Evolutionary conservation across 306 rosid species (phyloP).

Genomic region (Albizia julibrissin): DNA sequence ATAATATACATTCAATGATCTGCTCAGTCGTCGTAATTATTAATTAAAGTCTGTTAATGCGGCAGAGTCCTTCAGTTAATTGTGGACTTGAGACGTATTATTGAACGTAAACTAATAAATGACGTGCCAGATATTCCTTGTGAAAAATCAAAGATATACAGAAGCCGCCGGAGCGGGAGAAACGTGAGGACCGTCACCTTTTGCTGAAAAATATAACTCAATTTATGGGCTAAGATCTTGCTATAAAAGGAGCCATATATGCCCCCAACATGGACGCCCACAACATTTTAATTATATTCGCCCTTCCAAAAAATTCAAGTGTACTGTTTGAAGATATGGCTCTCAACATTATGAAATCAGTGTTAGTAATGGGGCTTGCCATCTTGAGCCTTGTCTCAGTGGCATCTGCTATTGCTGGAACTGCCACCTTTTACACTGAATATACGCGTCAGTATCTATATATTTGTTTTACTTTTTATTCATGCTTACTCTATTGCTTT

Average conservation of each 20-base stretch:
- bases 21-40: too few relatives aligned
- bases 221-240: too few relatives aligned
- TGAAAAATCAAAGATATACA: neutral
- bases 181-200: slow-evolving; percentile 11
- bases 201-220: neutral
- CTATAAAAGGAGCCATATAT: neutral
- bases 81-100: neutral
- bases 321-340: slow-evolving; percentile 1
- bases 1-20: too few relatives aligned
- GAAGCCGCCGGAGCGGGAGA: neutral
- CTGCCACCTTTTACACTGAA: slow-evolving; percentile 32
- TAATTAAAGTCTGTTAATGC: too few relatives aligned
- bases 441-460: slow-evolving; percentile 29
- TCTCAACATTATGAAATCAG: neutral
- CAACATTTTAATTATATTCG: neutral
- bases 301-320: neutral
- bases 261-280: neutral
- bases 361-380: slow-evolving; percentile 24
- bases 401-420: slow-evolving; percentile 35
- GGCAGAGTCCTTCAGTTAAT: too few relatives aligned
- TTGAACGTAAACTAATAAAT: neutral
- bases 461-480: neutral
- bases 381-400: slow-evolving; percentile 6
- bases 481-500: neutral
- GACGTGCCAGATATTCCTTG: neutral